phyloP scores from a whole-genome alignment of 2,329 filamentous ascomycete species.

The Simplicillium sp. region DNA sequence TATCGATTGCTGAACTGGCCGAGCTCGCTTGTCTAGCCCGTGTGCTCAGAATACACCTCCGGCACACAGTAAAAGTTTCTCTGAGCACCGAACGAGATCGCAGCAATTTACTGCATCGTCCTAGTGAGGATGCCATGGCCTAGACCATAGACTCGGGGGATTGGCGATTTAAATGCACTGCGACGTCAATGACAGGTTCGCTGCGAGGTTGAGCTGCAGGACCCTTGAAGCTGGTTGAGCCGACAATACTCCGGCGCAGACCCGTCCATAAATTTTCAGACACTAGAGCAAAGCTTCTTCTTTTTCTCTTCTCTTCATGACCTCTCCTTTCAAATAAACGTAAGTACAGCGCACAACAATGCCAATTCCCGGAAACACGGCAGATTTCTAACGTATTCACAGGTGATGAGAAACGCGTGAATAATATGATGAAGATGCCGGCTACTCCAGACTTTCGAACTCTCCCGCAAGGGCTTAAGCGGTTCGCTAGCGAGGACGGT shows the following conservation, averaged over 20 bases:
- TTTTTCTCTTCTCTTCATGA: slow-evolving; percentile 55
- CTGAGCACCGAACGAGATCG: not conserved
- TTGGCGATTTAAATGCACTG: too few species aligned
- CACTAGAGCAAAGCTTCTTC: slow-evolving; percentile 21
- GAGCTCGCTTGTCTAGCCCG: slow-evolving; percentile 2
- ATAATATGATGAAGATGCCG: slow-evolving; percentile 71
- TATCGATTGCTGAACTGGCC: slow-evolving; percentile 5
- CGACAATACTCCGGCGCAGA: slow-evolving; percentile 18
- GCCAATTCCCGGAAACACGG: slow-evolving; percentile 9
- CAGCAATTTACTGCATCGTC: slow-evolving; percentile 1
- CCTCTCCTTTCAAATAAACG: slow-evolving; percentile 99
- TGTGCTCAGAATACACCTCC: not conserved
- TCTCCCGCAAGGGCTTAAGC: slow-evolving; percentile 89
- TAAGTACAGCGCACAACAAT: slow-evolving; percentile 40
- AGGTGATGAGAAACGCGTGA: slow-evolving; percentile 99
- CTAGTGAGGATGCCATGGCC: not conserved
- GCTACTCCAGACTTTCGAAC: slow-evolving; percentile 58
- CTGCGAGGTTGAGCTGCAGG: too few species aligned
- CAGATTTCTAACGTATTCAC: slow-evolving; percentile 21
- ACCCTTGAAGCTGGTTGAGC: slow-evolving; percentile 4
- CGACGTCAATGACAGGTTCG: too few species aligned
- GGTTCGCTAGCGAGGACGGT: slow-evolving; percentile 59
- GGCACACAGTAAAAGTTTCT: not conserved
- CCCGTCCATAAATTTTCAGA: slow-evolving; percentile 25
- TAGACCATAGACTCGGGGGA: too few species aligned